phyloP scores from a whole-genome alignment of 2,329 filamentous ascomycete species.

The Calonectria fujianensis region DNA sequence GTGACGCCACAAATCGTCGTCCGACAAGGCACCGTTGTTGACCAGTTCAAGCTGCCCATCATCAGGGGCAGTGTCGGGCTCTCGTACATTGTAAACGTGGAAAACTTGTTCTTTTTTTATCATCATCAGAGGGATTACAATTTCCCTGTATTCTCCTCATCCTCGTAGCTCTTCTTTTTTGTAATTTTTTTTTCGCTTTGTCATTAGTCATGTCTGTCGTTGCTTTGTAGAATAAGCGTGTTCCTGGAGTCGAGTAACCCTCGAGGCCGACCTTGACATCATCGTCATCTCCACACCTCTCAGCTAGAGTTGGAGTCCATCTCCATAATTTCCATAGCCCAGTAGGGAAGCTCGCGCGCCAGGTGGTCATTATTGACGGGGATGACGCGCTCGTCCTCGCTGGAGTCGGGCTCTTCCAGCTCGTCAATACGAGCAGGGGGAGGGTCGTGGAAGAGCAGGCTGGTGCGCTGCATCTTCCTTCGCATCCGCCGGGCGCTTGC shows the following conservation, averaged over 20 bases:
- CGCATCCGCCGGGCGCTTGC: constrained; percentile 69
- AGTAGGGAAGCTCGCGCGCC: constrained; percentile 71
- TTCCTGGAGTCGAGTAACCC: constrained; percentile 33
- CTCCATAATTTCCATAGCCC: constrained; percentile 71
- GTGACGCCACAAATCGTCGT: constrained; percentile 42
- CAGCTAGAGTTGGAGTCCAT: constrained; percentile 60
- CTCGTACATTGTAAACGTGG: constrained; percentile 50
- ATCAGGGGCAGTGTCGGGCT: constrained; percentile 49
- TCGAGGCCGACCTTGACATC: constrained; percentile 45
- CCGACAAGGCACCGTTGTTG: constrained; percentile 39
- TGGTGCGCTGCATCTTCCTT: constrained; percentile 68
- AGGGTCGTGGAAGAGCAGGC: constrained; percentile 70
- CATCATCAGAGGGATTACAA: constrained; percentile 49
- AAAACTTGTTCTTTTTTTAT: constrained; percentile 40
- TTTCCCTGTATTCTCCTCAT: constrained; percentile 47
- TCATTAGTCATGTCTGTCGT: constrained; percentile 53
- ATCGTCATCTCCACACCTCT: constrained; percentile 38
- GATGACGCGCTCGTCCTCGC: constrained; percentile 65
- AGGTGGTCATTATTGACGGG: constrained; percentile 64
- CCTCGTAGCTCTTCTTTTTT: constrained; percentile 44
- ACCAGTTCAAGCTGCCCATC: constrained; percentile 39
- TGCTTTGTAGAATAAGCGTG: constrained; percentile 41
- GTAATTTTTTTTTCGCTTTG: constrained; percentile 38
- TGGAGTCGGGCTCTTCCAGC: constrained; percentile 71
- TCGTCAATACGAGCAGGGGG: constrained; percentile 72